Evolutionary conservation across 2,329 filamentous ascomycete species (phyloP), one percentile per base, ranked within the genome.

Genomic region (Pseudophaeomoniella oleicola): DNA sequence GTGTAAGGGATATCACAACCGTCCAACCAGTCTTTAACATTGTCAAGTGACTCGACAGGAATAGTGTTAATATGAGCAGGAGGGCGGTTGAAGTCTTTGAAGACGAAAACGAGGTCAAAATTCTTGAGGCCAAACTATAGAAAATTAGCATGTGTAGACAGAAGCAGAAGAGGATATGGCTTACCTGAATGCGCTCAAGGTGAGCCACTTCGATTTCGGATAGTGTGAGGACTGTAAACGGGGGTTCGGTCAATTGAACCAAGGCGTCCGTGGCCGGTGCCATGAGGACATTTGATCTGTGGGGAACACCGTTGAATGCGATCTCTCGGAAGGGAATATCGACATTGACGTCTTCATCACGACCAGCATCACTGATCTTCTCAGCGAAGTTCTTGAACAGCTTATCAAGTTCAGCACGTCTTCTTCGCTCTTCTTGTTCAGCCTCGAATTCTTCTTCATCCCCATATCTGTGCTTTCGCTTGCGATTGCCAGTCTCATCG

Each of bases 381-480:
- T 96, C 87, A 2, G 88, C 85, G 50, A 96, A 98, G 44, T 74
- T 78, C 62, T 94, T 92, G 72, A 98, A 98, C 47, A 94, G 77
- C 39, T 88, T 81, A 60, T 98, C 90, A 35, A 98, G 76, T 43
- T 88, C 84, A n/a, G 83, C 81, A 47, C 90, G 74, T 39, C 88
- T 78, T 46, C 88, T 75, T 49, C 92, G 78, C 60, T 98, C 90
- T 58, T 98, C 90, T 58, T 98, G 90, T 57, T 98, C 90, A 30
- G 88, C 86, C 58, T 98, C 90, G 44, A 98, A 98, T 56, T 98
- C 90, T 53, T 98, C 90, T 56, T 98, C 92, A 45, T 98, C 90
- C 31, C 90, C 90, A 53, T 93, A 96, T 34, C 90, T 79, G 60
- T 96, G 93, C 63, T 94, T 94, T 46, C 90, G 82, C 65, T 94